phyloP scores from a whole-genome alignment of 2,329 filamentous ascomycete species.

The Penicillium thymicola region DNA sequence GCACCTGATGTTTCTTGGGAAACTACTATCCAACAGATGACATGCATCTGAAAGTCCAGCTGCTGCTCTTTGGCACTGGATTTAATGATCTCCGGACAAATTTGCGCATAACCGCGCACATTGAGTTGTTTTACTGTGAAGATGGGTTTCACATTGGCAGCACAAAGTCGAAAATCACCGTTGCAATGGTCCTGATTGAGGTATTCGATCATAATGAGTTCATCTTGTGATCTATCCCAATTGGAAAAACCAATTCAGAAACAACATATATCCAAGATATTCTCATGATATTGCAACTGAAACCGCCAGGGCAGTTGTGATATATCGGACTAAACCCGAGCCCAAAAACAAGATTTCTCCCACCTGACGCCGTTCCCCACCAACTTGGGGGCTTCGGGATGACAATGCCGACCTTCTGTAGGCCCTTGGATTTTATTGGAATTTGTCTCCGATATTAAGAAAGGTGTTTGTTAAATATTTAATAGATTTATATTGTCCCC shows the following conservation, averaged over 20 bases:
- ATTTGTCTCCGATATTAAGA: not conserved
- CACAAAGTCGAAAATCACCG: not conserved
- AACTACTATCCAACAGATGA: not conserved
- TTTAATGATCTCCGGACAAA: not conserved
- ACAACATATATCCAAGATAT: not conserved
- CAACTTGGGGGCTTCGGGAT: not conserved
- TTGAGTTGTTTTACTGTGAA: no score
- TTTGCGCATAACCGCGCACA: not conserved
- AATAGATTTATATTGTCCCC: not conserved
- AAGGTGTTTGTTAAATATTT: not conserved
- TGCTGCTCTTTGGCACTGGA: not conserved
- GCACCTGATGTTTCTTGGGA: not conserved
- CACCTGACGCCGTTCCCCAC: not conserved
- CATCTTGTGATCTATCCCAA: not conserved
- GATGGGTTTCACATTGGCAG: constrained; percentile 1
- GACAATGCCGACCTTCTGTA: not conserved
- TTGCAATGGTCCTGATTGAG: not conserved
- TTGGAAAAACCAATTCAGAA: no score
- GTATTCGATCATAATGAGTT: not conserved
- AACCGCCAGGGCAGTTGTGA: no score
- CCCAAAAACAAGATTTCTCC: not conserved
- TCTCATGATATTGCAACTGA: not conserved
- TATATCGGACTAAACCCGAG: not conserved
- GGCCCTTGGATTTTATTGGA: not conserved
- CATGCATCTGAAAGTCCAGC: not conserved